Base-by-base conservation (phyloP, 208 protist species). In the Borovskyia barvae region DNA sequence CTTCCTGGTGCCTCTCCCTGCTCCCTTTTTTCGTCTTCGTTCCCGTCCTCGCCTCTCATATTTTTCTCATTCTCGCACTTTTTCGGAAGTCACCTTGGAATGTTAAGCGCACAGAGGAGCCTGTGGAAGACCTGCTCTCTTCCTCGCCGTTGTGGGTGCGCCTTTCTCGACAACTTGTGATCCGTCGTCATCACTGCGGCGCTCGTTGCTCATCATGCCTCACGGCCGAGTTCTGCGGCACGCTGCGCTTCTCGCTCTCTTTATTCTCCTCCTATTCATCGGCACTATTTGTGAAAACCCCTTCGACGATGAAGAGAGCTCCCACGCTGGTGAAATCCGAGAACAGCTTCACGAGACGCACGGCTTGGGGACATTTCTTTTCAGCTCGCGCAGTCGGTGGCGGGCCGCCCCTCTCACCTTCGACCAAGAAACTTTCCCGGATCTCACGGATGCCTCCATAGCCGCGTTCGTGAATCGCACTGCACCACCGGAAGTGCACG, bases 261-360 rank as follows among this genome's bases (percentile, higher is more conserved):
- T 79, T 45, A 19, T 52, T 7, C 19, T 52, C 5, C 55, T 78
- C 8, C 36, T 69, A 11, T 3, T 60, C 25, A 11, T 78, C 19
- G 59, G 55, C 25, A 15, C 52, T 5, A 2, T 64, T 1, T 6
- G 36, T n/a, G 64, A 43, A 3, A 52, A 48, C 41, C 0, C 54
- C 15, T 26, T 63, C 20, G 64, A 71, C 42, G 41, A 30, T 36
- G 32, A n/a, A 14, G 64, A 58, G 12, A 59, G 43, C 55, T 59
- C 52, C 15, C 52, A 53, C 33, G 41, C 28, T 2, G 48, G 53
- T 14, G 64, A 71, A 8, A 15, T 20, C 12, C 46, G 37, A 0
- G 64, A 58, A 42, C 47, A 25, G 19, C 47, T 47, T 0, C 24
- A 41, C 0, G 55, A 58, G 37, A 15, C 4, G 26, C 52, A 58